Evolutionary conservation across 805 yeast genomes (phyloP), one percentile per base, ranked within the genome.

Genomic region (Ogataea sp.): DNA sequence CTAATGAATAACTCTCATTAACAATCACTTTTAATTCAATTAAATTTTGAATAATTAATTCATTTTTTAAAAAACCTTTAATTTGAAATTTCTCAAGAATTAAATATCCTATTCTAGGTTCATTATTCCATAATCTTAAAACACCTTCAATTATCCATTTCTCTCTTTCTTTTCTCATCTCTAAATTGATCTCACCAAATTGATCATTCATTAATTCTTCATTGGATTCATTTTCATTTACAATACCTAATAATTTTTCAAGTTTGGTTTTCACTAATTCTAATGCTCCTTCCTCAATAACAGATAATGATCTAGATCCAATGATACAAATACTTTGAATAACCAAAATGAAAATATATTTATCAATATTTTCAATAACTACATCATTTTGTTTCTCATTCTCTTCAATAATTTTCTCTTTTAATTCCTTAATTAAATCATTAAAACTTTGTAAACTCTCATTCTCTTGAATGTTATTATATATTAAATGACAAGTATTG

Each of bases 231-330:
- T 23, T 11, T 14, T n/a, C 31, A 7, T 45, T 37, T 15, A 49
- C 43, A 20, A 51, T 34, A 8, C 60, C 59, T 3, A 59, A 34
- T 15, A 58, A 47, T 29, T 50, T 49, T 29, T 51, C 39, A 26
- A 57, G 37, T 39, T 56, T 61, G 2, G 44, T 50, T 10, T 55
- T 54, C 33, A 53, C 45, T n/a, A 61, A 43, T 37, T 58, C 60
- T 17, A 59, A 40, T 5, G 63, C 62, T 8, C 74, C 75, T 36
- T 73, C 75, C 43, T 73, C 75, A 29, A 81, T 79, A 51, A 83
- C 88, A 0, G 90, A 85, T 32, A 89, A 71, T 0, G 97, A 89
- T 55, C 97, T 73, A 35, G 87, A 81, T 13, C 97, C 97, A 42
- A 87, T 80, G 48, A 80, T 80, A 34, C 90, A 83, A 38, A 86